Evolutionary conservation across 192 early-diverging fungal genomes (phyloP).

Genomic region (Coemansia sp.): DNA sequence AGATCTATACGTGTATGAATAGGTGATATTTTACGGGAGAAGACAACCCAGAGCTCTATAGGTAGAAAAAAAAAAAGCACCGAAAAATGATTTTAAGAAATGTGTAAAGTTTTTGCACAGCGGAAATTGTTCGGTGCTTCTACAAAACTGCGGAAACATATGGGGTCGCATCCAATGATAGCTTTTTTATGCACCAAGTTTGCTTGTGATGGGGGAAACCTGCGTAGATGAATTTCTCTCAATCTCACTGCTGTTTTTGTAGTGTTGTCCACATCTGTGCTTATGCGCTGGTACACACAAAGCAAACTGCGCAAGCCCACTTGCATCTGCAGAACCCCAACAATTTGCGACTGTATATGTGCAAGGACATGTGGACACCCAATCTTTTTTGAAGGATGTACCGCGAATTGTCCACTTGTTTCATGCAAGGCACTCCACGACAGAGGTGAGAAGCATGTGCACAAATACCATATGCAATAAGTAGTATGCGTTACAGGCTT

Average conservation of each 20-base stretch:
- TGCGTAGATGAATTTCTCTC: neutral
- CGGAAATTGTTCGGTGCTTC: neutral
- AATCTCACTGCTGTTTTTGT: neutral
- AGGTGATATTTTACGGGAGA: neutral
- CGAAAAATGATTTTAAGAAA: constrained; percentile 2
- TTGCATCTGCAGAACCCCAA: neutral
- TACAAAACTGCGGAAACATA: neutral
- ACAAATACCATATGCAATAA: neutral
- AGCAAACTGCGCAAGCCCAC: neutral
- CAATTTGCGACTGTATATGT: neutral
- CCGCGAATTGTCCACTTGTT: neutral
- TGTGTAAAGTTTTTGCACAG: neutral
- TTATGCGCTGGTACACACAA: neutral
- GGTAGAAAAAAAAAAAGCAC: constrained; percentile 4
- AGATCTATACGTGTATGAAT: neutral
- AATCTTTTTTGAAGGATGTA: neutral
- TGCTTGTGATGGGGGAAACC: too few relatives aligned
- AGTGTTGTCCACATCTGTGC: neutral
- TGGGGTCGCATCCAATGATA: neutral
- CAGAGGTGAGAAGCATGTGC: neutral
- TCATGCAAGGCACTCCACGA: neutral
- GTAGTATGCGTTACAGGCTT: neutral
- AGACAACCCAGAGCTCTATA: constrained; percentile 2
- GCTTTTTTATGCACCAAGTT: neutral
- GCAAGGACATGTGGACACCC: constrained; percentile 1